Base-by-base conservation (phyloP, 768 basidiomycete species). In the Suillus subluteus region DNA sequence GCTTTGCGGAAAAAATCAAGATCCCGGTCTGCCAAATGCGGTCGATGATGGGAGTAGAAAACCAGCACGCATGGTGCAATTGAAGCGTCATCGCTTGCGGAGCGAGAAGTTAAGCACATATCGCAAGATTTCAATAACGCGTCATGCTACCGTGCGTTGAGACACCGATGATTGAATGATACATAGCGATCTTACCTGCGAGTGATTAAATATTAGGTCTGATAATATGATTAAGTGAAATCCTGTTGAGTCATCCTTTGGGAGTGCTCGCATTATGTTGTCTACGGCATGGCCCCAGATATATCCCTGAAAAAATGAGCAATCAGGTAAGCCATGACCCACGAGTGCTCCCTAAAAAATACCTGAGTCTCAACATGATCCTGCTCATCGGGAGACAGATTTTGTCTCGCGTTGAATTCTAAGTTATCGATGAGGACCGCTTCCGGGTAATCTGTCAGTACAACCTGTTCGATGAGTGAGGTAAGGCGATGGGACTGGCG, bases 371-470 rank as follows among this genome's bases (percentile, higher is more conserved):
- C 67, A 1, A 78, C 74, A 0, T 67, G 65, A 4, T 11, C 65
- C 46, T 69, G 64, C 18, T 68, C 62, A 8, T 71, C 65, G 21
- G 70, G 63, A 46, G 65, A 69, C 3, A 90, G 63, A 72, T 98
- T 98, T 16, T 73, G 68, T 4, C 79, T 73, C 0, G 93, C 84
- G 72, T 99, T 99, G 62, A 84, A 75, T 6, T 77, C 72, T 38
- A 99, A 82, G 74, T 98, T 98, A 3, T 90, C 82, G 32, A 98
- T 76, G 37, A 98, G 84, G 13, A 82, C 75, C 2, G 80, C 71
- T 68, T 98, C 97, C 0, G 97, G 97, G 75, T 98, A 99, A 77
- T 99, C 98, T 0, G 98, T 98, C 58, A 96, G 78, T 3, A 98
- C 86, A 3, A 90, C 88, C 92, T 94, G 70, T 30, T 48, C n/a